phyloP scores from a whole-genome alignment of 73 alveolate genomes.

The Paramecium pentaurelia region DNA sequence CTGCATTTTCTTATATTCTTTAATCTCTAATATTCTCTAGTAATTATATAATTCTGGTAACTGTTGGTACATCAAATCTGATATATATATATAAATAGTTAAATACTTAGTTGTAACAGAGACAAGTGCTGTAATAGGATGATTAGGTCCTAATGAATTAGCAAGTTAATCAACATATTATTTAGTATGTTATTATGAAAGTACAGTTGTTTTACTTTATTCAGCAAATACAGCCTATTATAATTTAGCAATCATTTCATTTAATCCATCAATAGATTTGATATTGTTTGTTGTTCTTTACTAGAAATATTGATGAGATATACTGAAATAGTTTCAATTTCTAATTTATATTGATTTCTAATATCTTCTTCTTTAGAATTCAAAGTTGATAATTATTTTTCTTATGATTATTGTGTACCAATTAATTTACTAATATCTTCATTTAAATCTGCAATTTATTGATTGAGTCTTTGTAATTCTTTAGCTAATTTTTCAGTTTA shows the following conservation, averaged over 20 bases:
- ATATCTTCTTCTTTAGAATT: constrained; percentile 33
- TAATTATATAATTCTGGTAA: not conserved
- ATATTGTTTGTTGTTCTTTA: not conserved
- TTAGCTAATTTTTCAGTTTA: constrained; percentile 19
- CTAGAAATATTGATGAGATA: not conserved
- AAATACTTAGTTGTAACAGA: not conserved
- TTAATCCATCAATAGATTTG: constrained; percentile 3
- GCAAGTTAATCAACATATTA: not conserved
- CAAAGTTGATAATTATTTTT: not conserved
- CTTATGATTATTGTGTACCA: not conserved
- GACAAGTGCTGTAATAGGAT: constrained; percentile 52
- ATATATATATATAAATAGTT: not conserved
- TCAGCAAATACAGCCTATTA: constrained; percentile 22
- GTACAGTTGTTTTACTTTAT: not conserved
- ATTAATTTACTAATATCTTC: not conserved
- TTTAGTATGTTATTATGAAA: constrained; percentile 6
- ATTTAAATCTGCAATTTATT: not conserved
- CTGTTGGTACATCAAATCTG: constrained; percentile 36
- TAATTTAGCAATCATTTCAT: constrained; percentile 31
- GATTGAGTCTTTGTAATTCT: not conserved
- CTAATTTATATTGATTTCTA: not conserved
- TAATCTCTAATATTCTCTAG: constrained; percentile 5
- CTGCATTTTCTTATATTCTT: not conserved
- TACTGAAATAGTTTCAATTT: not conserved
- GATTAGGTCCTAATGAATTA: not conserved